Evolutionary conservation across 1,284 basidiomycete genomes (phyloP), one percentile per base, ranked within the genome.

Genomic region (Leucocoprinus gongylophorus): DNA sequence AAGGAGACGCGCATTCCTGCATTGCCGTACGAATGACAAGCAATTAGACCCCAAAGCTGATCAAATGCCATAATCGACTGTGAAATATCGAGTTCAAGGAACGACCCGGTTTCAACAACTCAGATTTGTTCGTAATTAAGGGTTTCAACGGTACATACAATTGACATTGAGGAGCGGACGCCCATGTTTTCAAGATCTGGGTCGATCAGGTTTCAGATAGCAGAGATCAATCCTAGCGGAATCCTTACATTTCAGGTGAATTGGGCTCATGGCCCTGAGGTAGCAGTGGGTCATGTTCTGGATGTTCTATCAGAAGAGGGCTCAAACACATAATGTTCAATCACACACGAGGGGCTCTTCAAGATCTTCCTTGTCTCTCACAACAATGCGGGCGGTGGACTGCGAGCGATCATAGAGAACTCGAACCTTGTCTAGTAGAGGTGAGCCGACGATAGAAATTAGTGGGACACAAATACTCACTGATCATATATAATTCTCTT

Each of bases 191-290:
- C 81, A 38, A 90, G 73, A 67, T 90, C 83, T 88, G 54, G 45
- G 29, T 26, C 18, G 6, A 20, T 30, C 42, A 13, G 5, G 48
- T 50, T 30, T 50, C 41, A 51, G 48, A 39, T n/a, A 28, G 23
- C 29, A 57, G 53, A 56, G 13, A 46, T 26, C 23, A 21, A 37
- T 53, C 49, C 10, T 43, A 9, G 5, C 48, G 10, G 30, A 21
- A 45, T 12, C 64, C 79, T 47, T 59, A 87, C 85, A 94, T 70
- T 91, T 85, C 59, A 91, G 69, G 64, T 94, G 91, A 51, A 94
- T 91, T 2, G 91, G 91, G 61, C 87, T 90, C 90, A 94, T 94
- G 1, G 91, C 89, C 15, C 91, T 81, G 12, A 94, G 71, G 62
- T 87, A 90, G 55, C 84, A 88, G 65, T 93, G 87, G 0, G 91